Percentiles rank a stretch among this genome's conserved stretches.
Evolutionary conservation across 1,284 basidiomycete species (phyloP).

Genomic region (Lignosus rhinocerotis): DNA sequence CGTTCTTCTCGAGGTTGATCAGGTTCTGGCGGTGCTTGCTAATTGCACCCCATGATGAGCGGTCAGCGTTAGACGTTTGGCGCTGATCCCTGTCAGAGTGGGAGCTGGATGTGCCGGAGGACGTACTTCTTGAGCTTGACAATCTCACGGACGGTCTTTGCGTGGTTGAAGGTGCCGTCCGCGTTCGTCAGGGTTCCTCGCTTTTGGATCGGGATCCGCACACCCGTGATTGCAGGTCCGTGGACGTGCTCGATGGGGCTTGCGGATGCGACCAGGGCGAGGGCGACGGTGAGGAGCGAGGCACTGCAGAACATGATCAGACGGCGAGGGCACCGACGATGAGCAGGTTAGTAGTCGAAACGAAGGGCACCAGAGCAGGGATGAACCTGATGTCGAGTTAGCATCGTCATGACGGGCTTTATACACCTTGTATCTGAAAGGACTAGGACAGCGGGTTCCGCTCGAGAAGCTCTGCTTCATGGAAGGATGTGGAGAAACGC

Average conservation of each 20-base stretch:
- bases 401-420: not conserved
- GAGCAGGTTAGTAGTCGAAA: not conserved
- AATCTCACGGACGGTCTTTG: constrained; percentile 16
- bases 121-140: constrained; percentile 22
- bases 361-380: not conserved
- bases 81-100: too few relatives aligned
- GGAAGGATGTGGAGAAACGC: not conserved
- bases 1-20: constrained; percentile 26
- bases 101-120: not conserved
- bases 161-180: constrained; percentile 28
- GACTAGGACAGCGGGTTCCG: not conserved
- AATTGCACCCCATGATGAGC: not conserved
- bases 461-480: not conserved
- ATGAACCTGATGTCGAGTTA: not conserved
- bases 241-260: constrained; percentile 13
- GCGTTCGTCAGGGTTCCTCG: constrained; percentile 24
- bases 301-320: constrained; percentile 28
- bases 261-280: constrained; percentile 25
- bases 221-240: constrained; percentile 5
- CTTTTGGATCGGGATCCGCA: constrained; percentile 25
- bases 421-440: not conserved
- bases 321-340: not conserved
- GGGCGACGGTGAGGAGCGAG: constrained; percentile 23
- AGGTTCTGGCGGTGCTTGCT: constrained; percentile 33
- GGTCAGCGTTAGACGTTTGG: not conserved